Evolutionary conservation across 805 yeast genomes (phyloP).

Genomic region (Hanseniaspora nectarophila): DNA sequence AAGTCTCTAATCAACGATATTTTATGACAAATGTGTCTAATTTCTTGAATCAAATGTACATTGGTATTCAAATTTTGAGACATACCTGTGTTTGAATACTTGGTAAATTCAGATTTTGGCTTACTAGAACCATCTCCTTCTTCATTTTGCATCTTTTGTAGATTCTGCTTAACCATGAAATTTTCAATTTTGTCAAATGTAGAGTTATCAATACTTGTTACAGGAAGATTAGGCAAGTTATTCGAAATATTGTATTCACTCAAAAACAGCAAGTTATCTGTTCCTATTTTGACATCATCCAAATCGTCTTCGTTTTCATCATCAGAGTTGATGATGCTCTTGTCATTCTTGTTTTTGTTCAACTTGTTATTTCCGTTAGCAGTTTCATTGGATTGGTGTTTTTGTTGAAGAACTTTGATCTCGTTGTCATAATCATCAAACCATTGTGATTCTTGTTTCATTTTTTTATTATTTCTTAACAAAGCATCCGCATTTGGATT

Average conservation of each 20-base stretch:
- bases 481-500: conserved; percentile 61
- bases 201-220: conserved; percentile 41
- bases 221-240: conserved; percentile 57
- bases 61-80: conserved; percentile 51
- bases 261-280: conserved; percentile 48
- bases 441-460: conserved; percentile 42
- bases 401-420: conserved; percentile 16
- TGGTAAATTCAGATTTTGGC: conserved; percentile 30
- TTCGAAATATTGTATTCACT: conserved; percentile 78
- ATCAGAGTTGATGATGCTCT: background rate
- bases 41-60: conserved; percentile 71
- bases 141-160: background rate
- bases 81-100: conserved; percentile 43
- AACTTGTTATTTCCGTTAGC: conserved; percentile 14
- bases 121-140: conserved; percentile 19
- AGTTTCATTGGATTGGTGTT: conserved; percentile 12
- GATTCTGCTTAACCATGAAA: conserved; percentile 28
- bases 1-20: conserved; percentile 77
- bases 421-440: conserved; percentile 29
- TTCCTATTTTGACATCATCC: conserved; percentile 35
- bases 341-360: background rate
- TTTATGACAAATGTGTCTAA: conserved; percentile 77
- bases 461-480: conserved; percentile 50
- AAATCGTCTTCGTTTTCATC: conserved; percentile 27
- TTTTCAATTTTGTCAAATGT: conserved; percentile 37